phyloP scores from a whole-genome alignment of 169 alveolate species.

The Cryptosporidium ubiquitum region DNA sequence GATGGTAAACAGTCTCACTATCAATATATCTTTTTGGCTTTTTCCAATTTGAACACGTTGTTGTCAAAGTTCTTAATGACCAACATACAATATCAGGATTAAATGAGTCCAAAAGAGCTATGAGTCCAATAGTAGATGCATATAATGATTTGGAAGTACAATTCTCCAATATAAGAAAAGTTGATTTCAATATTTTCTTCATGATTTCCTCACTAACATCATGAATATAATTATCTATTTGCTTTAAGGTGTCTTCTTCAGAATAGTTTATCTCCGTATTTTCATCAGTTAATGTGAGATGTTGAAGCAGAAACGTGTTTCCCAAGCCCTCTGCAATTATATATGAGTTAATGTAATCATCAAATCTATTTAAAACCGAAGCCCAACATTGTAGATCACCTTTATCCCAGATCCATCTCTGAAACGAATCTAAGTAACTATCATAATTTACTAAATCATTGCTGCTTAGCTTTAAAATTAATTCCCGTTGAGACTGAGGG shows the following conservation, averaged over 20 bases:
- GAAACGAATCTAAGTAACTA: conserved; percentile 50
- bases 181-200: conserved; percentile 57
- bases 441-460: conserved; percentile 16
- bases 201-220: conserved; percentile 63
- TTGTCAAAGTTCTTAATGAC: conserved; percentile 61
- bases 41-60: conserved; percentile 73
- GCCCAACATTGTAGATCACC: conserved; percentile 75
- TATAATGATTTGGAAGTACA: conserved; percentile 65
- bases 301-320: conserved; percentile 26
- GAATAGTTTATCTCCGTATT: neutral
- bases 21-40: conserved; percentile 63
- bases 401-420: conserved; percentile 73
- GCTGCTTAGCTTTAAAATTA: conserved; percentile 58
- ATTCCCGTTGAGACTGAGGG: conserved; percentile 49
- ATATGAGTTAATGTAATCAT: conserved; percentile 55
- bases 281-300: conserved; percentile 6
- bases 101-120: conserved; percentile 61
- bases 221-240: neutral
- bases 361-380: conserved; percentile 68
- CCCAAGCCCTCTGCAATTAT: conserved; percentile 52
- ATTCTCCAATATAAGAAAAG: conserved; percentile 59
- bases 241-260: neutral
- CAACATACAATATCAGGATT: conserved; percentile 73
- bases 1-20: conserved; percentile 61
- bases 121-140: conserved; percentile 60